Evolutionary conservation across 805 yeast species (phyloP).

Genomic region (Blastobotrys robertii): DNA sequence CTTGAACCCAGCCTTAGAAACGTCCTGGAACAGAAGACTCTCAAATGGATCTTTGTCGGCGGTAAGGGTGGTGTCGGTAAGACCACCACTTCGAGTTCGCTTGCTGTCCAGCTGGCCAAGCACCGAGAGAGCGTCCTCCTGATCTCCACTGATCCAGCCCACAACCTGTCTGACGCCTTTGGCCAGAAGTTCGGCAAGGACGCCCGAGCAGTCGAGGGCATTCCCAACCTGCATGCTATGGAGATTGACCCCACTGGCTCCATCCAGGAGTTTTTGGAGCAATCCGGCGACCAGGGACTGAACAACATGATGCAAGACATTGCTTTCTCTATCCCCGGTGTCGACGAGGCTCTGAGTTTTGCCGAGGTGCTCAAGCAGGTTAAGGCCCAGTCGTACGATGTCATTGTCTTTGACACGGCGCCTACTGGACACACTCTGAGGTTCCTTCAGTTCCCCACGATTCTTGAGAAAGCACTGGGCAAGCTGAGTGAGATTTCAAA

Average conservation of each 20-base stretch:
- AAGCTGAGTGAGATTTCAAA: conserved; percentile 83
- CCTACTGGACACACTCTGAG: conserved; percentile 98
- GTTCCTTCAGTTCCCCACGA: conserved; percentile 88
- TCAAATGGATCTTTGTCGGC: conserved; percentile 97
- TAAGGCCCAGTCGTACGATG: conserved; percentile 66
- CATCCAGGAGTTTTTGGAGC: conserved; percentile 65
- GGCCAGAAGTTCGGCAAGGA: conserved; percentile 98
- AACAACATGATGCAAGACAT: conserved; percentile 75
- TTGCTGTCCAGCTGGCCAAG: conserved; percentile 88
- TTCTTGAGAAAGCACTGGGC: conserved; percentile 75
- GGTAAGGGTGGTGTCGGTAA: conserved; percentile 99
- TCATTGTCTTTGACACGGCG: conserved; percentile 97
- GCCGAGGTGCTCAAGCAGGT: conserved; percentile 98
- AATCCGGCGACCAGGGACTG: conserved; percentile 39
- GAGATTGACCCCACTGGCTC: conserved; percentile 96
- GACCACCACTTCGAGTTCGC: conserved; percentile 92
- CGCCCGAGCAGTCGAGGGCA: conserved; percentile 86
- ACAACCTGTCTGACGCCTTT: conserved; percentile 93
- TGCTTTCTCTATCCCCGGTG: conserved; percentile 94
- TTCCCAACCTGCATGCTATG: conserved; percentile 87
- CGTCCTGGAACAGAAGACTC: conserved; percentile 35
- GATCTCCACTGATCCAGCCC: conserved; percentile 98
- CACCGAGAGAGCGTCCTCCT: conserved; percentile 74
- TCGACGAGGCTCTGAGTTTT: conserved; percentile 94
- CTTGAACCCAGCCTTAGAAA: conserved; percentile 34